phyloP scores from a whole-genome alignment of 2,329 filamentous ascomycete species.

The Sclerotiophoma versabilis region DNA sequence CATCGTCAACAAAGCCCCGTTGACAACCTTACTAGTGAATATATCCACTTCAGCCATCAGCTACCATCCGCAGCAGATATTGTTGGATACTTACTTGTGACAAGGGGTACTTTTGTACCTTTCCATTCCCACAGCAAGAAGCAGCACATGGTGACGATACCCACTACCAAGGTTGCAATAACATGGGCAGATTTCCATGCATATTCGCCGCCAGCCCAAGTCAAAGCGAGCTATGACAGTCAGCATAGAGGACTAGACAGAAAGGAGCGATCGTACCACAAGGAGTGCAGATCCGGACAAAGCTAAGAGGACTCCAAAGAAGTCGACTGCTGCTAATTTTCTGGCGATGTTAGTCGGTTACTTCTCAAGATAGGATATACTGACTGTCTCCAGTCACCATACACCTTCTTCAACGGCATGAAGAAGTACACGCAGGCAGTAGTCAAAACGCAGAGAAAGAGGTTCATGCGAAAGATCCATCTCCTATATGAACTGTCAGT shows the following conservation, averaged over 20 bases:
- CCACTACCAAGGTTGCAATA: conserved; percentile 59
- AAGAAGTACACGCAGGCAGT: conserved; percentile 30
- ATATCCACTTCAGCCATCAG: conserved; percentile 22
- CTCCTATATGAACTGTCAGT: conserved; percentile 15
- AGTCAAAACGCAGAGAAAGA: conserved; percentile 29
- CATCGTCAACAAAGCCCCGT: conserved; percentile 45
- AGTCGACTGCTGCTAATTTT: conserved; percentile 60
- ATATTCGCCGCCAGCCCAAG: conserved; percentile 65
- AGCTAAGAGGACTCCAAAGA: conserved; percentile 62
- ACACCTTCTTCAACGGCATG: conserved; percentile 53
- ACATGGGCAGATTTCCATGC: conserved; percentile 61
- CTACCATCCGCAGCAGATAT: neutral
- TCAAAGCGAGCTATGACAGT: conserved; percentile 51
- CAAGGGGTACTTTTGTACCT: conserved; percentile 63
- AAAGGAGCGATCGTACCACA: conserved; percentile 51
- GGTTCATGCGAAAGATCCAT: conserved; percentile 48
- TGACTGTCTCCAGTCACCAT: conserved; percentile 59
- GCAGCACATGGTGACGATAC: conserved; percentile 54
- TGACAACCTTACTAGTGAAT: conserved; percentile 26
- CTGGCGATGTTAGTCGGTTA: conserved; percentile 14
- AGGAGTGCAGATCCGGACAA: conserved; percentile 63
- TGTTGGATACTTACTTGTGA: conserved; percentile 54
- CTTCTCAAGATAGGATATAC: neutral
- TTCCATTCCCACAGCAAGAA: conserved; percentile 67
- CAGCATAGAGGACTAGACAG: neutral